Evolutionary conservation across 805 yeast species (phyloP).

Genomic region (Lipomyces yamadae): DNA sequence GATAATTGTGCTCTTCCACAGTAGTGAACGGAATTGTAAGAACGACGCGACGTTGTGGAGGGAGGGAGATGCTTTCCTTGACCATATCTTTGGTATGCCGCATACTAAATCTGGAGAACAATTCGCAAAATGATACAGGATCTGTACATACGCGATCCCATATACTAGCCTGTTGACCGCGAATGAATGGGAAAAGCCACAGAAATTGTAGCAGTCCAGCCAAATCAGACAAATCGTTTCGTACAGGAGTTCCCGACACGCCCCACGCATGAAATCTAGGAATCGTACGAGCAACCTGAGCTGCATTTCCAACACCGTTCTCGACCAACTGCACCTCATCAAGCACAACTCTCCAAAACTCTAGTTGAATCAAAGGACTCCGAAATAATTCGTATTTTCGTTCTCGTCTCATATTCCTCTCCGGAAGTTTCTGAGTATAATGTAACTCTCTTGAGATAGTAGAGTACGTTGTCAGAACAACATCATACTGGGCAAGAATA

Average conservation of each 20-base stretch:
- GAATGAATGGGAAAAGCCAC: conserved; percentile 64
- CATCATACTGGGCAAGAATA: conserved; percentile 65
- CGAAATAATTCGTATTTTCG: conserved; percentile 36
- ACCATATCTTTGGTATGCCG: conserved; percentile 89
- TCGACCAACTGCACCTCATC: conserved; percentile 97
- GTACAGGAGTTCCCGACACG: conserved; percentile 92
- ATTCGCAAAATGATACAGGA: conserved; percentile 52
- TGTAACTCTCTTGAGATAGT: conserved; percentile 76
- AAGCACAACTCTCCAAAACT: conserved; percentile 86
- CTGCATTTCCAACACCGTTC: conserved; percentile 71
- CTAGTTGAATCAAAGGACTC: conserved; percentile 79
- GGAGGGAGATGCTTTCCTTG: conserved; percentile 72
- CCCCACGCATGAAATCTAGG: conserved; percentile 96
- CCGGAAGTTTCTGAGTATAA: conserved; percentile 72
- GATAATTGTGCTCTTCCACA: conserved; percentile 83
- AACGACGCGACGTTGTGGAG: conserved; percentile 74
- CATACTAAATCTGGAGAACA: conserved; percentile 63
- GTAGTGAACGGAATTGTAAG: conserved; percentile 77
- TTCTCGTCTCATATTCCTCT: conserved; percentile 46
- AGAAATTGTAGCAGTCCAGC: conserved; percentile 72
- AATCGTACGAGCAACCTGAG: conserved; percentile 75
- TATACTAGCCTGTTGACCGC: conserved; percentile 47
- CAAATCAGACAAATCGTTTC: conserved; percentile 67
- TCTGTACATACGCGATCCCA: conserved; percentile 51
- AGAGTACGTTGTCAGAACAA: conserved; percentile 78